A percentile compares a stretch with the other conserved stretches of the same genome.
Evolutionary conservation across 805 yeast species (phyloP).

Genomic region (Spencermartinsiella europaea): DNA sequence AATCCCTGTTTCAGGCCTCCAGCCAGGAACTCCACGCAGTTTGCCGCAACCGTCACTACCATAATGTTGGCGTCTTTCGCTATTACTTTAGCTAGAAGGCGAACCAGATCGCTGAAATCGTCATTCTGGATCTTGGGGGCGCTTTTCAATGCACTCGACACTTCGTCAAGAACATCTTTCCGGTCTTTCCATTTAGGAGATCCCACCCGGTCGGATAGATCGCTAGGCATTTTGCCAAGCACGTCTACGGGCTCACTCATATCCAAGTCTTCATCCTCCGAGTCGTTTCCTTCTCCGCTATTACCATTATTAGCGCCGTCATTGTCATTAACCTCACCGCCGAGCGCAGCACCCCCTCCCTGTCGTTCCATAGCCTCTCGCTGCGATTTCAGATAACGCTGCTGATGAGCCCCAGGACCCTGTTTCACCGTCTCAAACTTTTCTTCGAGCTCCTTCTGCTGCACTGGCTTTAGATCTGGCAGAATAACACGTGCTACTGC

Average conservation of each 20-base stretch:
- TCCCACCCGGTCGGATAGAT: slow-evolving; percentile 48
- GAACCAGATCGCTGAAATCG: slow-evolving; percentile 63
- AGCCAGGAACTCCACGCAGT: slow-evolving; percentile 55
- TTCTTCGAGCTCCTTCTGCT: slow-evolving; percentile 73
- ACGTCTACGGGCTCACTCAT: slow-evolving; percentile 66
- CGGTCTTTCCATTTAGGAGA: slow-evolving; percentile 89
- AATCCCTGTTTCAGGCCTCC: slow-evolving; percentile 59
- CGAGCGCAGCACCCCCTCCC: slow-evolving; percentile 19
- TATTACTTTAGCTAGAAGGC: slow-evolving; percentile 61
- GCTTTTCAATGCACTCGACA: slow-evolving; percentile 34
- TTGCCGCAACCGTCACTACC: slow-evolving; percentile 76
- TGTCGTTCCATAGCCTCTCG: slow-evolving; percentile 37
- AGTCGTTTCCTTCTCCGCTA: slow-evolving; percentile 30
- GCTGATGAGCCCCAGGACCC: slow-evolving; percentile 38
- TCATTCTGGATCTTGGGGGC: slow-evolving; percentile 50
- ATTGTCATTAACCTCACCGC: slow-evolving; percentile 19
- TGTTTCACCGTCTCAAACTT: slow-evolving; percentile 53
- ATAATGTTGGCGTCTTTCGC: slow-evolving; percentile 80
- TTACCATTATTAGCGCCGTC: slow-evolving; percentile 43
- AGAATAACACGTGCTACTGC: slow-evolving; percentile 54
- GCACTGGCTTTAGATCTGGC: slow-evolving; percentile 80
- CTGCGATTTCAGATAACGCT: slow-evolving; percentile 51
- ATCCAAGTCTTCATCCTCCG: slow-evolving; percentile 60
- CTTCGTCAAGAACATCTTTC: slow-evolving; percentile 73
- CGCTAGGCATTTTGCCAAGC: slow-evolving; percentile 57